phyloP scores from a whole-genome alignment of 2,329 filamentous ascomycete genomes.

The Fusarium marasasianum region DNA sequence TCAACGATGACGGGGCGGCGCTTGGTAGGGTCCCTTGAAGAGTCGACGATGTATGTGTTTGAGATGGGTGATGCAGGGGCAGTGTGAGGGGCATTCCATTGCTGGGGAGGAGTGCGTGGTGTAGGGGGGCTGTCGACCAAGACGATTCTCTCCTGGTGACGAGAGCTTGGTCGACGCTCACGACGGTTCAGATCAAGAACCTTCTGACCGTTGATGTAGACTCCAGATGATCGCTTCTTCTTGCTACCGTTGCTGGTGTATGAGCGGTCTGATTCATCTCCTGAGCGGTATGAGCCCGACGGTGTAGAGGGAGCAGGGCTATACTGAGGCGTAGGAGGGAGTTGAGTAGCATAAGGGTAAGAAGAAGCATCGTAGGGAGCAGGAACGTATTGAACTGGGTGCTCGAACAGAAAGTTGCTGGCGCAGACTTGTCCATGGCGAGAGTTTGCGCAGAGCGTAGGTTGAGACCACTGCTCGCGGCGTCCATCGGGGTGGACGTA shows the following conservation, averaged over 20 bases:
- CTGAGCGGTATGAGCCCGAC: conserved; percentile 47
- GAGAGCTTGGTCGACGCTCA: conserved; percentile 41
- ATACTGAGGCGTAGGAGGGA: conserved; percentile 55
- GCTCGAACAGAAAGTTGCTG: conserved; percentile 52
- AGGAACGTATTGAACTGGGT: conserved; percentile 51
- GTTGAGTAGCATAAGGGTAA: conserved; percentile 45
- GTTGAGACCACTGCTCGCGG: conserved; percentile 46
- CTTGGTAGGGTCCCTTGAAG: conserved; percentile 37
- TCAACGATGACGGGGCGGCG: conserved; percentile 52
- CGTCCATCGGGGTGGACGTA: conserved; percentile 59
- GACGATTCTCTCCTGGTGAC: conserved; percentile 53
- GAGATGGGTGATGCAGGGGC: conserved; percentile 52
- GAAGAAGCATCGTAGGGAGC: conserved; percentile 45
- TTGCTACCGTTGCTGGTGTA: conserved; percentile 46
- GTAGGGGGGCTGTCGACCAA: conserved; percentile 57
- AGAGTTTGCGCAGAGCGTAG: conserved; percentile 52
- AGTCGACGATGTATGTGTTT: conserved; percentile 40
- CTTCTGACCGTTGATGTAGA: conserved; percentile 52
- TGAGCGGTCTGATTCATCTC: conserved; percentile 51
- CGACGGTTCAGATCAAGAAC: conserved; percentile 48
- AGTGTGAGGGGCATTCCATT: conserved; percentile 52
- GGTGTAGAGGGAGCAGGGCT: conserved; percentile 45
- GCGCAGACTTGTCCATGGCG: conserved; percentile 54
- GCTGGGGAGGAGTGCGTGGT: conserved; percentile 58
- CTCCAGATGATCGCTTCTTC: conserved; percentile 47